Conservation (phyloP, 2,329 filamentous ascomycete genomes). For the Colletotrichum spaethianum region DNA sequence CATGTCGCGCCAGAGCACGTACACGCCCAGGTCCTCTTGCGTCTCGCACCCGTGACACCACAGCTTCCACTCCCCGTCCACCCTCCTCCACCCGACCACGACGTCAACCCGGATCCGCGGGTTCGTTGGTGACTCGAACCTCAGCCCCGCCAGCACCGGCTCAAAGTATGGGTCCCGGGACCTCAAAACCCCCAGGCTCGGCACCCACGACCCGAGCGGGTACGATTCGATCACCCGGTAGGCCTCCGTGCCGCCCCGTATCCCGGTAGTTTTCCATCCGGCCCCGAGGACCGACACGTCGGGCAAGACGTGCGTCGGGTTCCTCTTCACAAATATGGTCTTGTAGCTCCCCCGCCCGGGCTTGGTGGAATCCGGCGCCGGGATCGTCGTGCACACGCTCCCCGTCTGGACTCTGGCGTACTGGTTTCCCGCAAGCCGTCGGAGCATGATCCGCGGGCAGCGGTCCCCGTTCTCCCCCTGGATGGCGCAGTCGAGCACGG, state of each 20-base stretch:
- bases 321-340: neutral
- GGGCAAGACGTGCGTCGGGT: neutral
- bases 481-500: slow-evolving; percentile 7
- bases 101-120: neutral
- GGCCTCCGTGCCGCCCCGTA: neutral
- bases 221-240: neutral
- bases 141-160: neutral
- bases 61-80: neutral
- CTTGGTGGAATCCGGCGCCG: slow-evolving; percentile 11
- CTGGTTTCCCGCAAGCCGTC: neutral
- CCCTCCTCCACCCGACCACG: neutral
- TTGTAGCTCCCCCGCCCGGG: slow-evolving; percentile 1
- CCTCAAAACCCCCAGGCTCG: neutral
- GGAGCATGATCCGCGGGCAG: slow-evolving; percentile 1
- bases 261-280: neutral
- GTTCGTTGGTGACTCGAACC: slow-evolving; percentile 11
- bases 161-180: neutral
- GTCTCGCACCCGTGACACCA: slow-evolving; percentile 4
- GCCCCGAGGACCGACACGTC: neutral
- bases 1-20: neutral
- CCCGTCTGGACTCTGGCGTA: slow-evolving; percentile 4
- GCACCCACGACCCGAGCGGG: neutral
- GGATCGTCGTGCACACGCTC: neutral
- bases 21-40: neutral
- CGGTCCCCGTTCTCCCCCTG: neutral